phyloP scores from a whole-genome alignment of 148 eudicot genomes.

The Polygonum maritimum region DNA sequence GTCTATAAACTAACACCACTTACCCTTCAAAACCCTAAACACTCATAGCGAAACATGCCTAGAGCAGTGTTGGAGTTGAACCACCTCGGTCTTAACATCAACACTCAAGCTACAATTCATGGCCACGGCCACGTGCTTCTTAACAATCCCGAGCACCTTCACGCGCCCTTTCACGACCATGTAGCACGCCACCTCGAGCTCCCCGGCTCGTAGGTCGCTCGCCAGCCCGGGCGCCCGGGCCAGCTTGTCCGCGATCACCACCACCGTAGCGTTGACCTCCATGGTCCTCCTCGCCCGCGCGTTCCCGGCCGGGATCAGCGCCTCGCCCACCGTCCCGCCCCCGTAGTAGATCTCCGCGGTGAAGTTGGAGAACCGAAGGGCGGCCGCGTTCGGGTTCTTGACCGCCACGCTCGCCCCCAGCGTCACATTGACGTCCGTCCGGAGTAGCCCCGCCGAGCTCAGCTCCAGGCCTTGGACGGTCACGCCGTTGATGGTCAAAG shows the following conservation, averaged over 20 bases:
- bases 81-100: slow-evolving; percentile 9
- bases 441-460: not conserved
- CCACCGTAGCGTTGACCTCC: slow-evolving; percentile 20
- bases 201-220: slow-evolving; percentile 16
- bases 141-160: slow-evolving; percentile 23
- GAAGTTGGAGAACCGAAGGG: slow-evolving; percentile 25
- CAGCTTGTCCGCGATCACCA: slow-evolving; percentile 20
- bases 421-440: slow-evolving; percentile 17
- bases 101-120: slow-evolving; percentile 40
- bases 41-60: slow-evolving; percentile 16
- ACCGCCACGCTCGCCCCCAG: slow-evolving; percentile 22
- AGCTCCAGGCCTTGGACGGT: slow-evolving; percentile 18
- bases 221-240: slow-evolving; percentile 4
- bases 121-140: slow-evolving; percentile 27
- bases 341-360: slow-evolving; percentile 25
- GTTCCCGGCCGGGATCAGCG: slow-evolving; percentile 17
- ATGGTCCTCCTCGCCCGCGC: slow-evolving; percentile 33
- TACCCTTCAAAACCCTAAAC: not conserved
- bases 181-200: slow-evolving; percentile 18
- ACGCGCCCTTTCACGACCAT: slow-evolving; percentile 32
- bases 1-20: no score
- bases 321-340: slow-evolving; percentile 29
- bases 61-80: slow-evolving; percentile 20
- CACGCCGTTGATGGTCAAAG: slow-evolving; percentile 17
- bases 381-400: slow-evolving; percentile 41